Evolutionary conservation across 1,139 yeast species (phyloP), one percentile per base, ranked within the genome.

Genomic region (Blastobotrys buckinghamii): DNA sequence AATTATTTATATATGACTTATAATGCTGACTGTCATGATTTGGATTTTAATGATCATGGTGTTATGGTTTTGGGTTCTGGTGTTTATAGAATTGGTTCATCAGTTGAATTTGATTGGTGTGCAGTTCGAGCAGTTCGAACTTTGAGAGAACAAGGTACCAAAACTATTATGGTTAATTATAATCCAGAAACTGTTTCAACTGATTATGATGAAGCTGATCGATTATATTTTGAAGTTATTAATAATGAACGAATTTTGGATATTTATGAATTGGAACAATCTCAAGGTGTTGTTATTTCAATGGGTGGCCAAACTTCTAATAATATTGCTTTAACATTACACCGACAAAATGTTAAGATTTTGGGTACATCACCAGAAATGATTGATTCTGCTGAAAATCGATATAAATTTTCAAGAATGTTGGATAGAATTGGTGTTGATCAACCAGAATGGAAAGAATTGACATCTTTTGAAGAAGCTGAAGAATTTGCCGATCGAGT

Each of bases 291-390:
- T 55, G 83, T 92, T 57, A 88, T 92, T 58, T 85, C 97, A 54
- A 89, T 92, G 95, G 98, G 98, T 77, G 98, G 98, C 67, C 98
- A 94, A 75, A 87, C 96, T 40, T 88, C 97, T 8, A 89, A 92
- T 74, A 92, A 92, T 70, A 92, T 92, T 74, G 98, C 98, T 32
- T 77, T 92, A 67, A 82, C 90, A 55, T 77, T 92, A 63, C 92
- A 90, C 72, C 84, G 97, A 71, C 95, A 90, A 73, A 88, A 88
- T 49, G 97, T 89, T 60, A 92, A 90, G 75, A 86, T 92, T 57
- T 76, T 92, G 61, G 98, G 98, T 71, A 92, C 98, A 46, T 84
- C 96, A 38, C 98, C 98, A 53, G 96, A 88, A 70, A 89, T 88
- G 96, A 92, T 92, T 69, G 98, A 92, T 67, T 84, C 95, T 56